Percentiles rank a stretch among this genome's conserved stretches.
phyloP scores from a whole-genome alignment of 352 stramenopile species.

The Globisporangium polare region DNA sequence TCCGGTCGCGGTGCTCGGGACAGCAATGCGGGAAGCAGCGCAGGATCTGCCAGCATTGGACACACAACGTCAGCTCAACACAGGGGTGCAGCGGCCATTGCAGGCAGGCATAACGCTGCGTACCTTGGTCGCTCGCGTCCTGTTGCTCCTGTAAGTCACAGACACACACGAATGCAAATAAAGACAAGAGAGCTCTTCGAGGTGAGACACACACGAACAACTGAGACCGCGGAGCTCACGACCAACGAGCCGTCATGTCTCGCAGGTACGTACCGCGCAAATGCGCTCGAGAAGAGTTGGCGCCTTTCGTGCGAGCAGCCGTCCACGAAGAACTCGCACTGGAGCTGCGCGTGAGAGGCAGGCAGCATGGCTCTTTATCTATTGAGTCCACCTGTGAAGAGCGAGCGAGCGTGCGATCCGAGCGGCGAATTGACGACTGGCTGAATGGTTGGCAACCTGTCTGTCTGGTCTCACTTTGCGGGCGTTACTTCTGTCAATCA shows the following conservation, averaged over 20 bases:
- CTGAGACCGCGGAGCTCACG: not conserved
- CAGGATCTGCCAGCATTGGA: constrained; percentile 30
- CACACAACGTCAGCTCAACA: not conserved
- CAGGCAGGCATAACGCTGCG: not conserved
- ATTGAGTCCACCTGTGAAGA: not conserved
- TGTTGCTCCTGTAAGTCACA: constrained; percentile 24
- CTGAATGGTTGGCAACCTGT: too few relatives aligned
- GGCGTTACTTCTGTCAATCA: not conserved
- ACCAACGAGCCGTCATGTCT: not conserved
- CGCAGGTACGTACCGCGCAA: constrained; percentile 5
- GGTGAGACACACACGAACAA: not conserved
- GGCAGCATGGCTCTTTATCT: not conserved
- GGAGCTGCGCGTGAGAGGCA: not conserved
- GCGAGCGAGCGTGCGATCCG: not conserved
- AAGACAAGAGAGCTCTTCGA: not conserved
- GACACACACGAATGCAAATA: not conserved
- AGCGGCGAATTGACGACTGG: not conserved
- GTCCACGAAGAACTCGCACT: constrained; percentile 28
- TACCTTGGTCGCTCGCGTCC: constrained; percentile 44
- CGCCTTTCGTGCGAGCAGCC: constrained; percentile 22
- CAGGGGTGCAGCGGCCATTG: not conserved
- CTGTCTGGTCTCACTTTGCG: not conserved
- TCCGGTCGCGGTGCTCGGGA: constrained; percentile 34
- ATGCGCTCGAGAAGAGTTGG: constrained; percentile 13
- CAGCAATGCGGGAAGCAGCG: constrained; percentile 63